Percentiles rank a stretch among this genome's conserved stretches.
phyloP scores from a whole-genome alignment of 768 basidiomycete genomes.

The Pilatotrama ljubarskyi region DNA sequence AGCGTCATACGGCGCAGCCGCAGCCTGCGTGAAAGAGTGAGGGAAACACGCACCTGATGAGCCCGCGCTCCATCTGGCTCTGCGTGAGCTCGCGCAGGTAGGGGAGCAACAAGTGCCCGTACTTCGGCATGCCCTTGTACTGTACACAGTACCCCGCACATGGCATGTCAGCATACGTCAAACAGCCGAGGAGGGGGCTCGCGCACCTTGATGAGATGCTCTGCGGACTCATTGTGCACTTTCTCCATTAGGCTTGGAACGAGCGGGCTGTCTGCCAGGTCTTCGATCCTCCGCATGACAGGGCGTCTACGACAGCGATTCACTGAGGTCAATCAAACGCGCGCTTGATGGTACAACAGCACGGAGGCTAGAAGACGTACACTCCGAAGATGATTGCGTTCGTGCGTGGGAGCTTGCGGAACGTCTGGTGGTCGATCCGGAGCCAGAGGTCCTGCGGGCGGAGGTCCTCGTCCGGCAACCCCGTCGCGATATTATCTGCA shows the following conservation, averaged over 20 bases:
- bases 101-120: constrained; percentile 32
- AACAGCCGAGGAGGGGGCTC: neutral
- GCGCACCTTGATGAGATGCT: constrained; percentile 32
- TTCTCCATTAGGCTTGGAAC: constrained; percentile 35
- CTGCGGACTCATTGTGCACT: constrained; percentile 31
- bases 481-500: constrained; percentile 28
- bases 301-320: constrained; percentile 32
- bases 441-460: constrained; percentile 35
- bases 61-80: constrained; percentile 33
- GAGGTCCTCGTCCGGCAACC: constrained; percentile 16
- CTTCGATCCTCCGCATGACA: constrained; percentile 32
- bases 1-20: neutral
- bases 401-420: constrained; percentile 37
- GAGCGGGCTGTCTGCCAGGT: constrained; percentile 35
- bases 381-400: constrained; percentile 38
- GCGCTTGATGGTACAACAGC: neutral
- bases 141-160: neutral
- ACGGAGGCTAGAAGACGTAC: constrained; percentile 11
- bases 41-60: constrained; percentile 30
- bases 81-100: constrained; percentile 34
- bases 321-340: neutral
- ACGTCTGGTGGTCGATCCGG: constrained; percentile 39
- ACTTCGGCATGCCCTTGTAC: constrained; percentile 30
- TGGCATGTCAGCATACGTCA: neutral
- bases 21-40: neutral